These are phyloP conservation scores for Solanum pennellii DNA, from an alignment of 257 asterid species.

Conservation along the genomic window DNA sequence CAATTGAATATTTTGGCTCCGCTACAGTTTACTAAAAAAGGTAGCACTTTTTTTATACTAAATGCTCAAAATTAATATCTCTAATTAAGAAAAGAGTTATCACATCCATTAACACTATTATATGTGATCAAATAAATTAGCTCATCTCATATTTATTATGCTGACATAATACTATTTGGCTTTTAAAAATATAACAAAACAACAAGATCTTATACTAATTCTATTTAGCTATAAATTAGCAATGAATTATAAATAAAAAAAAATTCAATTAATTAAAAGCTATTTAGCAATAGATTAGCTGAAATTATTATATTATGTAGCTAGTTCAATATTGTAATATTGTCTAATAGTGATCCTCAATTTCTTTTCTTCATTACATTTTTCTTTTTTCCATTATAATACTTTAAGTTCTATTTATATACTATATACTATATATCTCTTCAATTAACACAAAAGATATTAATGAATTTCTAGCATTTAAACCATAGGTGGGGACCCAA, in stretches of 20 bases:
- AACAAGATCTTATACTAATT: not conserved
- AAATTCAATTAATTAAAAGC: too few species aligned
- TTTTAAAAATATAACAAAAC: not conserved
- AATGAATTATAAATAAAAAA: too few species aligned
- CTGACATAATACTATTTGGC: not conserved
- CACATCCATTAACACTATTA: not conserved
- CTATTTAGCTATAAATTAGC: not conserved
- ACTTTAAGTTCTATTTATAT: too few species aligned
- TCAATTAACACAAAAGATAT: not conserved
- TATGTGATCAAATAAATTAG: not conserved
- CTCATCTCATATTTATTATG: not conserved
- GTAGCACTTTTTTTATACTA: too few species aligned
- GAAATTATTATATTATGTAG: too few species aligned
- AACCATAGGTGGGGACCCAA: not conserved
- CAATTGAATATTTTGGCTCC: too few species aligned
- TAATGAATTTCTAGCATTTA: not conserved
- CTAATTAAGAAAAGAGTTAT: rapidly evolving
- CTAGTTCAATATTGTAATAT: not conserved
- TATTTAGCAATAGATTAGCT: not conserved
- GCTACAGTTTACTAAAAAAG: too few species aligned
- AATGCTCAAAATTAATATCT: not conserved
- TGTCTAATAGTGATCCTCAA: not conserved
- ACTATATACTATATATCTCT: not conserved
- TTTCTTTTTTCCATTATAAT: not conserved
- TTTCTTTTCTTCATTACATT: not conserved